Percentiles rank a stretch among this genome's conserved stretches.
Conservation (phyloP, 495 filamentous ascomycete species). For the Neurospora sp. region DNA sequence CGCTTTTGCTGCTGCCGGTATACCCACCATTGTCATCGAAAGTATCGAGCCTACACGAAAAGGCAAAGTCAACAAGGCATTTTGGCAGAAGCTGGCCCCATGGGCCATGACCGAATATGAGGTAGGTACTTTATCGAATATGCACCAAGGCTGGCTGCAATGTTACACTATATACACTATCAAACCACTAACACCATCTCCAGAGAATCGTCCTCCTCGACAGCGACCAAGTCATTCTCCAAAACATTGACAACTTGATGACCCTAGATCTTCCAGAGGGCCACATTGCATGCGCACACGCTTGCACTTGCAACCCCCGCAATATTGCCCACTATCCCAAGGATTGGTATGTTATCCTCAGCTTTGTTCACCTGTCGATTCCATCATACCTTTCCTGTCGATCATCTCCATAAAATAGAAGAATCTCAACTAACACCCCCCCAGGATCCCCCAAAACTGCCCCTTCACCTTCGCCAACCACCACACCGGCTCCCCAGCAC, state of each 20-base stretch:
- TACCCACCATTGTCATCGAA: conserved; percentile 30
- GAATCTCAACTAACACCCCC: not conserved
- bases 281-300: conserved; percentile 25
- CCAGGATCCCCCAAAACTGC: conserved; percentile 27
- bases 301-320: conserved; percentile 30
- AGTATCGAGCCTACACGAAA: conserved; percentile 29
- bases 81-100: conserved; percentile 34
- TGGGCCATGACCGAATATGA: conserved; percentile 33
- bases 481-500: conserved; percentile 22
- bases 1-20: conserved; percentile 27
- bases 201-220: conserved; percentile 32
- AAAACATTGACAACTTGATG: conserved; percentile 35
- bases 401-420: not conserved
- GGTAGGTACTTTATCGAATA: conserved; percentile 10
- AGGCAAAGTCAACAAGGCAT: conserved; percentile 30
- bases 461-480: conserved; percentile 29
- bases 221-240: conserved; percentile 29
- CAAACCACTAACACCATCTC: not conserved
- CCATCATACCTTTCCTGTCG: not conserved
- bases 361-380: not conserved
- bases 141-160: not conserved
- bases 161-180: not conserved
- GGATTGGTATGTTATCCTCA: conserved; percentile 15
- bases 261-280: conserved; percentile 23
- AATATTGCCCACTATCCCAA: conserved; percentile 30